These are phyloP conservation scores for Russula ochroleuca DNA, from an alignment of 768 basidiomycete genomes.

Conservation along the genomic window DNA sequence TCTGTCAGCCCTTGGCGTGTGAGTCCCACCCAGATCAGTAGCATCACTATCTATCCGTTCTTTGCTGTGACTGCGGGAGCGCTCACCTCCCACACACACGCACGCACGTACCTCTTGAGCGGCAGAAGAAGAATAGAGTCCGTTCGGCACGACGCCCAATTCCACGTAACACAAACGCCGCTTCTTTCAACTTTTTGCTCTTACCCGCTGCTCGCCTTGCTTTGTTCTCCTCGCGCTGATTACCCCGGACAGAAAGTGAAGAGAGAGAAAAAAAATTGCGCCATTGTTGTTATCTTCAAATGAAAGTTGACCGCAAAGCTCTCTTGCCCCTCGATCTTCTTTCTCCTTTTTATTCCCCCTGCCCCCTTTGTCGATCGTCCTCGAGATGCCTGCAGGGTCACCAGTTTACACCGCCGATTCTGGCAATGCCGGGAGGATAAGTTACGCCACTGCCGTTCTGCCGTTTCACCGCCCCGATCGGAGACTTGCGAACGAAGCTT, in stretches of 20 bases:
- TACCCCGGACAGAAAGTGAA: background rate
- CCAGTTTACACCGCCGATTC: background rate
- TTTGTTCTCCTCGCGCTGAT: background rate
- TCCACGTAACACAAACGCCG: conserved; percentile 8
- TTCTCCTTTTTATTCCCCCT: background rate
- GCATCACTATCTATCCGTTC: background rate
- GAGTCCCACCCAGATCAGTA: background rate
- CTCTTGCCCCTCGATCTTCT: background rate
- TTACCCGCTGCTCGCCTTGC: background rate
- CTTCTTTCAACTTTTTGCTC: background rate
- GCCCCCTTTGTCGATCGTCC: background rate
- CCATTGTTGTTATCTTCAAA: background rate
- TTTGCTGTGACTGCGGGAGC: conserved; percentile 4
- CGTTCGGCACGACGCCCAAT: background rate
- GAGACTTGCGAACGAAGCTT: conserved; percentile 17
- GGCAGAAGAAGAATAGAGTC: conserved; percentile 1
- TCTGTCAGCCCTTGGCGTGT: background rate
- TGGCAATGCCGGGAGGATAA: background rate
- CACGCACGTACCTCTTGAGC: background rate
- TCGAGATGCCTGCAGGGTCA: background rate
- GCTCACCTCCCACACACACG: background rate
- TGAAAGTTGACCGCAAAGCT: background rate
- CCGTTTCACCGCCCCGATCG: conserved; percentile 6
- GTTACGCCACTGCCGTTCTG: conserved; percentile 4
- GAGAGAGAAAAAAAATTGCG: background rate